These are phyloP conservation scores for Hanseniaspora lachancei DNA, from an alignment of 805 yeast genomes.

Conservation along the genomic window DNA sequence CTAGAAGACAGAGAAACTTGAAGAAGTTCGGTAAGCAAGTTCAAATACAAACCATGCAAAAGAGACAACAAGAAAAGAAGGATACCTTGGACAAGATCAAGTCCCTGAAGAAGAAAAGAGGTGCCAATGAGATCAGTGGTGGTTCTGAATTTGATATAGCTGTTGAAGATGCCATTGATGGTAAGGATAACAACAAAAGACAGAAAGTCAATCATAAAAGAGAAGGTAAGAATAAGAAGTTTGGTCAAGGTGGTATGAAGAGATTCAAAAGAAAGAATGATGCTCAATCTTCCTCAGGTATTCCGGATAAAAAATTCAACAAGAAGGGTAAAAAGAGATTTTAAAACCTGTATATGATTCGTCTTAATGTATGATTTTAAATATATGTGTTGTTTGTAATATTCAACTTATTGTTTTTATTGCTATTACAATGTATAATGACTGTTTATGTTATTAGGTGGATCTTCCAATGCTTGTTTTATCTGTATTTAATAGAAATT, in stretches of 20 bases:
- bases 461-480: no score
- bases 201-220: slow-evolving; percentile 45
- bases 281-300: slow-evolving; percentile 55
- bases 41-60: slow-evolving; percentile 83
- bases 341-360: background rate
- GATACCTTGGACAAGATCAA: slow-evolving; percentile 84
- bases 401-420: no score
- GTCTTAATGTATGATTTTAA: background rate
- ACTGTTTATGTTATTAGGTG: no score
- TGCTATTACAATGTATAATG: no score
- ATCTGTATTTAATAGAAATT: no score
- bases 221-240: slow-evolving; percentile 56
- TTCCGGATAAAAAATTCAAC: slow-evolving; percentile 27
- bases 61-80: slow-evolving; percentile 83
- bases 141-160: slow-evolving; percentile 79
- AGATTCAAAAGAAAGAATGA: slow-evolving; percentile 61
- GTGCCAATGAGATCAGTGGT: slow-evolving; percentile 48
- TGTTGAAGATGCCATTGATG: slow-evolving; percentile 65
- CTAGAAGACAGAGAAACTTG: slow-evolving; percentile 83
- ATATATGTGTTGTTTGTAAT: background rate
- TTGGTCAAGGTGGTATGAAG: slow-evolving; percentile 69
- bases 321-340: slow-evolving; percentile 11
- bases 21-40: slow-evolving; percentile 97
- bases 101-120: slow-evolving; percentile 79
- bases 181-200: slow-evolving; percentile 35